These are phyloP conservation scores for Daedaleopsis nitida DNA, from an alignment of 768 basidiomycete species.

Conservation along the genomic window DNA sequence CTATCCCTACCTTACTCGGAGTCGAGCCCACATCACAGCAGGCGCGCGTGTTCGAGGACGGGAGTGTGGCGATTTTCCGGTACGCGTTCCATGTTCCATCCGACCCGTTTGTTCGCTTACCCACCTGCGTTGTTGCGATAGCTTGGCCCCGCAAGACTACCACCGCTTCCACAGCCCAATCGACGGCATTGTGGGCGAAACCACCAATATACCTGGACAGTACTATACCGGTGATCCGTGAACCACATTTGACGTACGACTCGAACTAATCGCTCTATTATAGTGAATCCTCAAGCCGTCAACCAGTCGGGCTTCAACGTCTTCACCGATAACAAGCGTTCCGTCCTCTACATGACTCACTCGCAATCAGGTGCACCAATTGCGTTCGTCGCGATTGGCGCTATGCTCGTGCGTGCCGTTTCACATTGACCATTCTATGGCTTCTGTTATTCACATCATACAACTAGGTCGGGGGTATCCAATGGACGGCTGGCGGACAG, in stretches of 20 bases:
- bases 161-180: slow-evolving; percentile 79
- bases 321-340: slow-evolving; percentile 64
- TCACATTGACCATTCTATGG: background rate
- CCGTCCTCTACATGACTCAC: slow-evolving; percentile 56
- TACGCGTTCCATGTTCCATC: background rate
- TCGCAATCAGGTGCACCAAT: slow-evolving; percentile 46
- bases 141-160: slow-evolving; percentile 78
- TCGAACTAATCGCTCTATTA: background rate
- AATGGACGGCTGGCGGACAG: slow-evolving; percentile 57
- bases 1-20: slow-evolving; percentile 59
- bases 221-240: slow-evolving; percentile 56
- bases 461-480: slow-evolving; percentile 58
- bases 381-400: slow-evolving; percentile 77
- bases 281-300: slow-evolving; percentile 79
- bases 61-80: slow-evolving; percentile 67
- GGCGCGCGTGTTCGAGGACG: slow-evolving; percentile 43
- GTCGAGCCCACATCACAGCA: slow-evolving; percentile 44
- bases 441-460: background rate
- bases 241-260: background rate
- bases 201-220: slow-evolving; percentile 51
- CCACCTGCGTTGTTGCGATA: background rate
- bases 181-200: slow-evolving; percentile 52
- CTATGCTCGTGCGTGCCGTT: slow-evolving; percentile 56
- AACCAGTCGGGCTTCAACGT: slow-evolving; percentile 68
- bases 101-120: background rate